Evolutionary conservation across 805 yeast species (phyloP).

Genomic region (Metschnikowia noctiluminum): DNA sequence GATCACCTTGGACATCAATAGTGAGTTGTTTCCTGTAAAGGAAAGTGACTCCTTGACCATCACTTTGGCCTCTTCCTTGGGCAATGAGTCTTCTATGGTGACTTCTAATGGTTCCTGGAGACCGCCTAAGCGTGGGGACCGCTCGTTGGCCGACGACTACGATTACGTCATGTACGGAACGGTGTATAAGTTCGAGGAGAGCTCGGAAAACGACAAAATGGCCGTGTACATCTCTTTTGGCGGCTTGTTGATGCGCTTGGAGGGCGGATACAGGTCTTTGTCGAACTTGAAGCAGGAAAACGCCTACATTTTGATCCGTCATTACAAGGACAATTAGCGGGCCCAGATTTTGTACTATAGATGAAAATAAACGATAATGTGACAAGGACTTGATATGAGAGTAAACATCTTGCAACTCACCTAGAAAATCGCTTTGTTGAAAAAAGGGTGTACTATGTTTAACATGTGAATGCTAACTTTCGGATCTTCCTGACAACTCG

Average conservation of each 20-base stretch:
- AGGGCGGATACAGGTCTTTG: conserved; percentile 89
- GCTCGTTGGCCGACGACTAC: conserved; percentile 90
- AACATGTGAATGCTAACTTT: no score
- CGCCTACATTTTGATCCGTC: conserved; percentile 86
- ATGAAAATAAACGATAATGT: conserved; percentile 1
- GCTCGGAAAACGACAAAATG: conserved; percentile 58
- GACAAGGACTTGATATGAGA: neutral
- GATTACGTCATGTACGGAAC: conserved; percentile 99
- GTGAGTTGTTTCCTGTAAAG: conserved; percentile 85
- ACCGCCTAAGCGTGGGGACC: conserved; percentile 79
- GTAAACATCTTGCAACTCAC: no score
- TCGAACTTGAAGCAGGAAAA: conserved; percentile 90
- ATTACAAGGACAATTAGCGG: conserved; percentile 38
- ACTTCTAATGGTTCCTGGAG: conserved; percentile 68
- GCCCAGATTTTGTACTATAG: conserved; percentile 14
- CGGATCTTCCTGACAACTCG: no score
- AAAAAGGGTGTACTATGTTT: no score
- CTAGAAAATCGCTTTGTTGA: no score
- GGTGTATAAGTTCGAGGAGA: conserved; percentile 93
- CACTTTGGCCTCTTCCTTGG: conserved; percentile 76
- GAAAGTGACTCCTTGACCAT: conserved; percentile 76
- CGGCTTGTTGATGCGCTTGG: conserved; percentile 87
- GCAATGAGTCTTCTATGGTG: conserved; percentile 43
- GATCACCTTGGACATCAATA: conserved; percentile 83
- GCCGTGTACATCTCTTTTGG: conserved; percentile 95